Evolutionary conservation across 441 rosid species (phyloP).

Genomic region (Populus hybrid): DNA sequence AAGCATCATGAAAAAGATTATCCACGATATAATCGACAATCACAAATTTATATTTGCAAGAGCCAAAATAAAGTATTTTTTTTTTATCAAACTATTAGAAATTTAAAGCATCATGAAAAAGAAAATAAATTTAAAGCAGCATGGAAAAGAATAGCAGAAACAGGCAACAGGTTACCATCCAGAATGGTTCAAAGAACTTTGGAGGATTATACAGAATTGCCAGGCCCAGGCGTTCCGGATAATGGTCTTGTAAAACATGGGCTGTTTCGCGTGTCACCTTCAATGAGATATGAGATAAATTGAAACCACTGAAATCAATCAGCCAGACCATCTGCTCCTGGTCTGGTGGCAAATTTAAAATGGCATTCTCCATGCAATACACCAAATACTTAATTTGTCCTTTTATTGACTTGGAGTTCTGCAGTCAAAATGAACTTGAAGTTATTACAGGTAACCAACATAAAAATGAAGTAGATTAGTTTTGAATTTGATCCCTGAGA

Average conservation of each 20-base stretch:
- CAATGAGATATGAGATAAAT: constrained; percentile 66
- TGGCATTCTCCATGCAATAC: constrained; percentile 97
- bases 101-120: not conserved
- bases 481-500: not conserved
- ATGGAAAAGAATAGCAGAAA: not conserved
- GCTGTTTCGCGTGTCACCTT: constrained; percentile 84
- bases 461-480: not conserved
- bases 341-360: constrained; percentile 62
- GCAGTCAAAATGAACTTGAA: constrained; percentile 34
- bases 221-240: constrained; percentile 83
- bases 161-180: constrained; percentile 46
- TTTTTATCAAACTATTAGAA: not conserved
- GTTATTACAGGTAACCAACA: constrained; percentile 15
- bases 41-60: not conserved
- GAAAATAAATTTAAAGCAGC: not conserved
- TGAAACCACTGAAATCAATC: constrained; percentile 80
- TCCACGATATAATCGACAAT: not conserved
- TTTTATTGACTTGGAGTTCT: constrained; percentile 87
- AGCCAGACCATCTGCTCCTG: constrained; percentile 96
- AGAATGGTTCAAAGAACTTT: constrained; percentile 93
- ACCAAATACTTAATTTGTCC: constrained; percentile 88
- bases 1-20: no score
- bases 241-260: constrained; percentile 78
- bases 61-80: not conserved
- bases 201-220: constrained; percentile 89